Base-by-base conservation (phyloP, 2,329 filamentous ascomycete species). In the Colletotrichum aenigma region DNA sequence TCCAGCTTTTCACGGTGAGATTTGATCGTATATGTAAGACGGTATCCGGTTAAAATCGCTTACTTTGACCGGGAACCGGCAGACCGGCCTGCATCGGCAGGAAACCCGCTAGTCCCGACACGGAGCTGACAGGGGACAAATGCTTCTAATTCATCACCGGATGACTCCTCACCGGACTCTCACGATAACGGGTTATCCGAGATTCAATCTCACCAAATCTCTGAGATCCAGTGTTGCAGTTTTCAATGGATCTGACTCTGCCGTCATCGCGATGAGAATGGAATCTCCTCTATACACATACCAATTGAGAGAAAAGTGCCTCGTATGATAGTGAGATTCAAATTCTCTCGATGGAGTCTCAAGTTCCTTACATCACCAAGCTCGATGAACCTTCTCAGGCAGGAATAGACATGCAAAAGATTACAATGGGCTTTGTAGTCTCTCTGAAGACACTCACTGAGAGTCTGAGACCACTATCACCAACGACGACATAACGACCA, bases 131-230 rank as follows among this genome's bases (percentile, higher is more conserved):
- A 43, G 21, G n/a, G 60, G 16, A 26, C 26, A 60, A 32, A 60
- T 60, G 26, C 56, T 60, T 26, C 56, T 60, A 21, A 21, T 21
- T 12, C 0, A 21, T 21, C n/a, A 48, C 43, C 10, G 43, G 43
- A 48, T 48, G 43, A 48, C 43, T 48, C 43, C 43, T 48, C 43
- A 21, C 43, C 43, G 43, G n/a, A 48, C 18, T 48, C 43, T 48
- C 43, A 48, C 43, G 10, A 48, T 21, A 48, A 13, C 10, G n/a
- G 43, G 6, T 2, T 4, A 48, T 21, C 3, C 18, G 18, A 21
- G n/a, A 4, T 4, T 13, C 2, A 48, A n/a, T 21, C 9, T 48
- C 10, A 0, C 6, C n/a, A 2, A 6, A 6, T 4, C 18, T 21
- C 18, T 7, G 10, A 1, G 21, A 10, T 12, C 18, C 18, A 12